phyloP scores from a whole-genome alignment of 179 eudicot species.

The Beta lomatogona region DNA sequence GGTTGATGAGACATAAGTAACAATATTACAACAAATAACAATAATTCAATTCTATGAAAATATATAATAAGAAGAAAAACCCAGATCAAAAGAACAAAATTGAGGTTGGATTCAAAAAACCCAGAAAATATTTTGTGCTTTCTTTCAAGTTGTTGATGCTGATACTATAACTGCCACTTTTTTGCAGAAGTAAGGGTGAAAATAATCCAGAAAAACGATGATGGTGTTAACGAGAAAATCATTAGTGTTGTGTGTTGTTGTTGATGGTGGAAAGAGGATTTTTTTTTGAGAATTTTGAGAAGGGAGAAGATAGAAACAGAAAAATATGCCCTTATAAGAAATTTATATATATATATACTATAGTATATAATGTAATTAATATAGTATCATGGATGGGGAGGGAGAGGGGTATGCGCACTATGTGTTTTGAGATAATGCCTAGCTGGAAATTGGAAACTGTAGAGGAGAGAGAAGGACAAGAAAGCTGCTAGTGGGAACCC shows the following conservation, averaged over 20 bases:
- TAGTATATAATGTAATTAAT: not conserved
- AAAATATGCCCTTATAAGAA: not conserved
- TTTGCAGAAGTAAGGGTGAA: slow-evolving; percentile 19
- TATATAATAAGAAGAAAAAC: not conserved
- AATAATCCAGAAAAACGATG: slow-evolving; percentile 15
- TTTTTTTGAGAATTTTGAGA: not conserved
- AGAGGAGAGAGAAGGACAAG: slow-evolving; percentile 32
- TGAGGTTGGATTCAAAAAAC: not conserved
- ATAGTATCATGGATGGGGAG: not conserved
- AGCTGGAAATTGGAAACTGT: slow-evolving; percentile 38
- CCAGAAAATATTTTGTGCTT: not conserved
- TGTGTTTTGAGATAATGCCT: slow-evolving; percentile 31
- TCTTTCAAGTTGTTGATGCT: not conserved
- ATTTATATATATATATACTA: not conserved
- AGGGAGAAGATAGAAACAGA: slow-evolving; percentile 1
- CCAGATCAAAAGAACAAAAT: not conserved
- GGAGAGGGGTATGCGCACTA: slow-evolving; percentile 22
- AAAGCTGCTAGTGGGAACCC: slow-evolving; percentile 44
- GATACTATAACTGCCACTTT: slow-evolving; percentile 10
- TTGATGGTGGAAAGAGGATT: not conserved
- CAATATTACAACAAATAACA: not conserved
- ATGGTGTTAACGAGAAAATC: slow-evolving; percentile 16
- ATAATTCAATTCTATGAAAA: not conserved
- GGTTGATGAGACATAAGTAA: slow-evolving; percentile 22
- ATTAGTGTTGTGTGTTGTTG: not conserved